phyloP scores from a whole-genome alignment of 2,329 filamentous ascomycete species.

The Neonectria magnoliae region DNA sequence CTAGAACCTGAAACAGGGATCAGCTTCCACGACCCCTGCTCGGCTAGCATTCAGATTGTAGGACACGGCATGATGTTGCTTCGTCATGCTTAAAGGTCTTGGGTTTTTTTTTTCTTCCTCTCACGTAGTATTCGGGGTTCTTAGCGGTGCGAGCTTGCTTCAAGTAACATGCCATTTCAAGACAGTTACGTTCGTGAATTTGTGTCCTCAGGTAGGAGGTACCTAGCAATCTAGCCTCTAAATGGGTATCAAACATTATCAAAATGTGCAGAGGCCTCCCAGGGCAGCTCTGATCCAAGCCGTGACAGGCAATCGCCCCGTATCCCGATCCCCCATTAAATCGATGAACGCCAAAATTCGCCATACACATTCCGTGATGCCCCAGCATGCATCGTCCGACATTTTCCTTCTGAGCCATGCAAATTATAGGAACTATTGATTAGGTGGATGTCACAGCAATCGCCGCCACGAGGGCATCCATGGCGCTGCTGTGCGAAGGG shows the following conservation, averaged over 20 bases:
- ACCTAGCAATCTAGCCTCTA: conserved; percentile 26
- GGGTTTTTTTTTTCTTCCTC: neutral
- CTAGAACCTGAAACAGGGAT: conserved; percentile 22
- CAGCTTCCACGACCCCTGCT: conserved; percentile 10
- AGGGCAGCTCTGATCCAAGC: conserved; percentile 21
- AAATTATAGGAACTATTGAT: neutral
- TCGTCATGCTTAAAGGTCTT: conserved; percentile 14
- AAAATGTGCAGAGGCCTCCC: conserved; percentile 29
- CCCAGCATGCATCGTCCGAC: conserved; percentile 22
- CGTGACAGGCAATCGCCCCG: conserved; percentile 15
- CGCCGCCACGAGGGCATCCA: conserved; percentile 75
- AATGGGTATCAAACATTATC: conserved; percentile 41
- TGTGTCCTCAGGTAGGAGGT: conserved; percentile 19
- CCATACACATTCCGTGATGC: conserved; percentile 19
- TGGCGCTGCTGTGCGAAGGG: conserved; percentile 70
- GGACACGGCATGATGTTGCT: conserved; percentile 17
- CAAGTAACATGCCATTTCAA: neutral
- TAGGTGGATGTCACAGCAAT: conserved; percentile 46
- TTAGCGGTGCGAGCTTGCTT: neutral
- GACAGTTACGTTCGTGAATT: conserved; percentile 1
- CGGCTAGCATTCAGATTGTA: conserved; percentile 12
- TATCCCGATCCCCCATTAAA: neutral
- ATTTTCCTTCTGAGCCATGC: conserved; percentile 23
- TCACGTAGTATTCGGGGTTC: neutral
- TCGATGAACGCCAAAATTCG: conserved; percentile 31